Conservation (phyloP, 768 basidiomycete genomes). For the Boletus subparvulus region DNA sequence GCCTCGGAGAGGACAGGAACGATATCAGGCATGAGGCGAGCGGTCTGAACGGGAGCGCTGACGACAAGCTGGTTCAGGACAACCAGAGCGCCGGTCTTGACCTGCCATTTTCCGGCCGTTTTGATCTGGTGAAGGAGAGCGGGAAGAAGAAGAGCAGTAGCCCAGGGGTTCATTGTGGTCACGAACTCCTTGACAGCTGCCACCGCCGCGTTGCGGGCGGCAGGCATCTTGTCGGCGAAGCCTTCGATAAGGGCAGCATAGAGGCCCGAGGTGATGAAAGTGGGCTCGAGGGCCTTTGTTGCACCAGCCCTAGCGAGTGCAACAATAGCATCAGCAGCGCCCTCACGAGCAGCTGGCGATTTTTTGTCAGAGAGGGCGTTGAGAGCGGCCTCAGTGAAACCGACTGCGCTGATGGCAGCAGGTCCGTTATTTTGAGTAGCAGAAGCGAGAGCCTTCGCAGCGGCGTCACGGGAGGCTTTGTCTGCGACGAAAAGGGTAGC, state of each 20-base stretch:
- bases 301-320: constrained; percentile 69
- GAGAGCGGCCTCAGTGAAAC: constrained; percentile 69
- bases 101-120: constrained; percentile 95
- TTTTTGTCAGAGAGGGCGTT: constrained; percentile 96
- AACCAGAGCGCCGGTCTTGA: constrained; percentile 86
- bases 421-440: constrained; percentile 84
- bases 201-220: constrained; percentile 80
- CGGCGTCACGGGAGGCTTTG: constrained; percentile 75
- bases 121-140: constrained; percentile 90
- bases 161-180: constrained; percentile 86
- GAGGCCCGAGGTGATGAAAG: constrained; percentile 83
- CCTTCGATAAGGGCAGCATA: constrained; percentile 85
- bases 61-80: constrained; percentile 85
- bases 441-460: constrained; percentile 67
- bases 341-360: constrained; percentile 87
- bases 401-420: constrained; percentile 64
- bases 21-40: constrained; percentile 90
- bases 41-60: constrained; percentile 79
- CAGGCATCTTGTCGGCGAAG: constrained; percentile 93
- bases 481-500: constrained; percentile 80
- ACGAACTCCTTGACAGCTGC: constrained; percentile 78
- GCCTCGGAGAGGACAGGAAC: constrained; percentile 92
- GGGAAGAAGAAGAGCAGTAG: constrained; percentile 77
- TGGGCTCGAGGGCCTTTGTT: constrained; percentile 80
- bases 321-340: constrained; percentile 71